These are phyloP conservation scores for Fraxinus latifolia DNA, from an alignment of 305 asterid species.

Conservation along the genomic window DNA sequence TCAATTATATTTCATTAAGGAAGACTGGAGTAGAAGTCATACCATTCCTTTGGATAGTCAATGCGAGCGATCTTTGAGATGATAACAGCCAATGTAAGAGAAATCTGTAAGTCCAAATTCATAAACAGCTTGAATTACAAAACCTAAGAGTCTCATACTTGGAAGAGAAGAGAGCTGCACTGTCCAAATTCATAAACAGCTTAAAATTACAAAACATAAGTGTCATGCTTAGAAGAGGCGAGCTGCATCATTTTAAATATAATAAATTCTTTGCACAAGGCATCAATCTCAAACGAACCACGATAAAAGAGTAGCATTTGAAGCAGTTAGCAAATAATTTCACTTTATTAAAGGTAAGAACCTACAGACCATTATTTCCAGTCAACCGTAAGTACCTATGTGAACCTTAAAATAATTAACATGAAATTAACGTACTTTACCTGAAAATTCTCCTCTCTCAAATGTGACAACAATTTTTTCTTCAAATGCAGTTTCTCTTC, in stretches of 20 bases:
- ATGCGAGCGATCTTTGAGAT: conserved; percentile 93
- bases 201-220: not conserved
- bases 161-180: not conserved
- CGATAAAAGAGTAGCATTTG: conserved; percentile 10
- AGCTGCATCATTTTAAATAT: not conserved
- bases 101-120: conserved; percentile 59
- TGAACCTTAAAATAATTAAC: conserved; percentile 15
- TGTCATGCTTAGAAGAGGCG: not conserved
- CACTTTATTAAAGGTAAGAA: conserved; percentile 7
- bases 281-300: conserved; percentile 10
- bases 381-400: conserved; percentile 11
- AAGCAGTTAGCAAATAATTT: conserved; percentile 1
- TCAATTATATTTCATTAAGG: not conserved
- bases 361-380: conserved; percentile 18
- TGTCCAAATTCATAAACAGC: not conserved
- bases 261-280: conserved; percentile 9
- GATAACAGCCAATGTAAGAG: conserved; percentile 85
- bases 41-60: conserved; percentile 98
- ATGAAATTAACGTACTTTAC: conserved; percentile 33
- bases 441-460: conserved; percentile 88
- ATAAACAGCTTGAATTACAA: conserved; percentile 3
- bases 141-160: not conserved
- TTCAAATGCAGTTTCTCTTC: conserved; percentile 88
- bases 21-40: conserved; percentile 27
- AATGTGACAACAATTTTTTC: conserved; percentile 73